phyloP scores from a whole-genome alignment of 163 green algal genomes.

The Chlamydomonas reinhardtii region DNA sequence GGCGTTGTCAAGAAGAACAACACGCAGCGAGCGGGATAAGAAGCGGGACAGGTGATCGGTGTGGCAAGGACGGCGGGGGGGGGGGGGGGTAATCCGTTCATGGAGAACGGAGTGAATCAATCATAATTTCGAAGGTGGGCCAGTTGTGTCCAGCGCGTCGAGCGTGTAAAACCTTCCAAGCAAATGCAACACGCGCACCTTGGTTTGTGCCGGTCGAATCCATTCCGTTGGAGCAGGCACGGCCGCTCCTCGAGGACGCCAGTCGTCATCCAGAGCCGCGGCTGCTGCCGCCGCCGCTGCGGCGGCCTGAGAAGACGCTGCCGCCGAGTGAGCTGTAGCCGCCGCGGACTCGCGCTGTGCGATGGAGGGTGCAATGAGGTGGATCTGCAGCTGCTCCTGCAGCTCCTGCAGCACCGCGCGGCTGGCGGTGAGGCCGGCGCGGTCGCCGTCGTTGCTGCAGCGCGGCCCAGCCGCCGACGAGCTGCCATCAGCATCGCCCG shows the following conservation, averaged over 20 bases:
- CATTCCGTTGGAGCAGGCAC: not conserved
- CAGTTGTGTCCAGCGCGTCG: too few relatives aligned
- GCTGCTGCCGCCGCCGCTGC: too few relatives aligned
- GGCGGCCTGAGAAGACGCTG: too few relatives aligned
- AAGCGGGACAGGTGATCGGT: too few relatives aligned
- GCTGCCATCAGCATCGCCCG: not conserved
- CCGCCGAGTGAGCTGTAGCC: not conserved
- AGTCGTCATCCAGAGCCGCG: not conserved
- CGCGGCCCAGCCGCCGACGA: not conserved
- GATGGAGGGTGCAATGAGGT: not conserved
- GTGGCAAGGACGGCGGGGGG: too few relatives aligned
- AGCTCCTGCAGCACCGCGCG: constrained; percentile 1
- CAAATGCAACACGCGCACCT: not conserved
- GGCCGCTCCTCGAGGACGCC: too few relatives aligned
- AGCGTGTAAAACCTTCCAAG: too few relatives aligned
- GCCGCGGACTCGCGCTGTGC: not conserved
- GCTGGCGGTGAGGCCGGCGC: not conserved
- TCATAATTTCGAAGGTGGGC: too few relatives aligned
- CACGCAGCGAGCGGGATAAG: not conserved
- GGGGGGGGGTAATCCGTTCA: too few relatives aligned
- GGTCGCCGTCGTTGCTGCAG: not conserved
- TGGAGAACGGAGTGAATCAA: too few relatives aligned
- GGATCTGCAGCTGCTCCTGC: constrained; percentile 11
- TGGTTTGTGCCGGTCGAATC: not conserved
- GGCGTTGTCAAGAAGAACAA: not conserved